Evolutionary conservation across 805 yeast genomes (phyloP).

Genomic region (Lachancea meyersii): DNA sequence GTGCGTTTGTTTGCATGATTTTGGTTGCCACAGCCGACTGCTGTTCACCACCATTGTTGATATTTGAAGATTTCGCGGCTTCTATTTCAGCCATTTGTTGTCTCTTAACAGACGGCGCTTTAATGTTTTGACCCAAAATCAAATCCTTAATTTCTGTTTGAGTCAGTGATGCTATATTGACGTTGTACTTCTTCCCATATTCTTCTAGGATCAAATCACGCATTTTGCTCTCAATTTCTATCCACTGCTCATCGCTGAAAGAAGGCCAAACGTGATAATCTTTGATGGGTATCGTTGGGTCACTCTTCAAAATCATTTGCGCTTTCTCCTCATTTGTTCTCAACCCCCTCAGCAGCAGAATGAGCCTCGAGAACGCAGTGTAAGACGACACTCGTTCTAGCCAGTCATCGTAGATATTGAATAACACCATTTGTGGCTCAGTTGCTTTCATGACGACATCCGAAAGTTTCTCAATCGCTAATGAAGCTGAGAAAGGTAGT

Average conservation of each 20-base stretch:
- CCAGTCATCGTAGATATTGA: slow-evolving; percentile 95
- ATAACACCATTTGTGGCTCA: slow-evolving; percentile 87
- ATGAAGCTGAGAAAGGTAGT: slow-evolving; percentile 81
- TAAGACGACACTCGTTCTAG: slow-evolving; percentile 70
- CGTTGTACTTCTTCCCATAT: slow-evolving; percentile 78
- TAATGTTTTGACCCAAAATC: slow-evolving; percentile 88
- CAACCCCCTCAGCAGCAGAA: slow-evolving; percentile 75
- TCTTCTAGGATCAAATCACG: slow-evolving; percentile 83
- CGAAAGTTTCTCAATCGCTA: slow-evolving; percentile 72
- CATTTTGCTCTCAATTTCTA: slow-evolving; percentile 75
- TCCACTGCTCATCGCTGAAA: slow-evolving; percentile 84
- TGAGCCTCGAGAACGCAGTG: slow-evolving; percentile 88
- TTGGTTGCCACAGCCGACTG: slow-evolving; percentile 69
- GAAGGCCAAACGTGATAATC: slow-evolving; percentile 93
- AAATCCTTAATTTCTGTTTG: slow-evolving; percentile 91
- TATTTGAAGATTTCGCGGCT: slow-evolving; percentile 38
- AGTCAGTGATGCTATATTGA: slow-evolving; percentile 79
- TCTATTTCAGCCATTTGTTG: slow-evolving; percentile 79
- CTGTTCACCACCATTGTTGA: slow-evolving; percentile 35
- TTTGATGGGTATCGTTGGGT: slow-evolving; percentile 58
- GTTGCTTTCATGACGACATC: slow-evolving; percentile 78
- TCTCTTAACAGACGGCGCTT: slow-evolving; percentile 81
- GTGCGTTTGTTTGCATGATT: slow-evolving; percentile 80
- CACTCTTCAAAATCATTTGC: slow-evolving; percentile 69
- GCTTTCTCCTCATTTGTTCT: slow-evolving; percentile 73